Percentiles rank a stretch among this genome's conserved stretches.
Evolutionary conservation across 352 stramenopile genomes (phyloP).

Genomic region (Phytophthora idaei): DNA sequence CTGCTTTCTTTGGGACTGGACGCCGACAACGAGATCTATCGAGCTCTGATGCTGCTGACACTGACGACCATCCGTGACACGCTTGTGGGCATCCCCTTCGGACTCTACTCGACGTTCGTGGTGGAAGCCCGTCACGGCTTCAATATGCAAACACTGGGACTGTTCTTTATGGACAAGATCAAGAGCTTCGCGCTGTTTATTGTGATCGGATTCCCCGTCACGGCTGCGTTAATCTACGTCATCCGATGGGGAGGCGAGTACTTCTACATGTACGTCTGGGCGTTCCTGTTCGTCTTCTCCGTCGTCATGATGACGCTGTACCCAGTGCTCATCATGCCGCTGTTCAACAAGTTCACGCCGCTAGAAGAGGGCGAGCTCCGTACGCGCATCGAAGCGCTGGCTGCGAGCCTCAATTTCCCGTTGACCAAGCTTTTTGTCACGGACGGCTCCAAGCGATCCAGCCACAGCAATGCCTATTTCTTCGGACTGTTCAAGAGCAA

Average conservation of each 20-base stretch:
- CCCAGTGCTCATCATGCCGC: constrained; percentile 95
- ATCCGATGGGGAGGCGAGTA: constrained; percentile 73
- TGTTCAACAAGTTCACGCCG: constrained; percentile 97
- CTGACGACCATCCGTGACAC: constrained; percentile 72
- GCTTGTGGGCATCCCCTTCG: constrained; percentile 67
- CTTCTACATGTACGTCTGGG: constrained; percentile 95
- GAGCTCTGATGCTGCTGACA: constrained; percentile 72
- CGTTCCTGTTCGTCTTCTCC: constrained; percentile 93
- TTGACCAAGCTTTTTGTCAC: constrained; percentile 98
- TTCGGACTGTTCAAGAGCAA: constrained; percentile 97
- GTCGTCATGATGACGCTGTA: constrained; percentile 97
- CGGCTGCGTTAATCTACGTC: constrained; percentile 66
- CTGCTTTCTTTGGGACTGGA: constrained; percentile 64
- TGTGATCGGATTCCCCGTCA: constrained; percentile 75
- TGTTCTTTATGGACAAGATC: constrained; percentile 97
- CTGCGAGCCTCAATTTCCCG: constrained; percentile 91
- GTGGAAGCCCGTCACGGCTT: constrained; percentile 97
- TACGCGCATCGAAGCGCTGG: constrained; percentile 92
- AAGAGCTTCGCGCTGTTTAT: constrained; percentile 92
- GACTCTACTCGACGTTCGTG: constrained; percentile 95
- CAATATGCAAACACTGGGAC: constrained; percentile 95
- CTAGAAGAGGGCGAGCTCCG: constrained; percentile 91
- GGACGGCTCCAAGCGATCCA: constrained; percentile 96
- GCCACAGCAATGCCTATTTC: constrained; percentile 91
- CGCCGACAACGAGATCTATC: constrained; percentile 83